Percentiles rank a stretch among this genome's conserved stretches.
Evolutionary conservation across 1,139 yeast species (phyloP).

Genomic region (Diutina rugosa): DNA sequence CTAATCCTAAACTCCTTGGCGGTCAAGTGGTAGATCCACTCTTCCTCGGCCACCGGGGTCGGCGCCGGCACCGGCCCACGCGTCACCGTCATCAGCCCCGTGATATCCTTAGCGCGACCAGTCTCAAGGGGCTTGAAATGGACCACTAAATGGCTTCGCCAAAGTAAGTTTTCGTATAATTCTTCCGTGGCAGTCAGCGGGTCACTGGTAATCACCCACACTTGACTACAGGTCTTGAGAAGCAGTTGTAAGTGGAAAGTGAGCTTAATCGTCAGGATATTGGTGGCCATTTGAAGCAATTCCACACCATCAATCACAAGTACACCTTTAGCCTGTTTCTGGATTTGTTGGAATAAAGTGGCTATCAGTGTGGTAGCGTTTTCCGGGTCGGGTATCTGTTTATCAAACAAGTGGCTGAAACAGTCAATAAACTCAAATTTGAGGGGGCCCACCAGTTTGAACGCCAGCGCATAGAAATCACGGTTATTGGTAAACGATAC

Average conservation of each 20-base stretch:
- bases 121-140: constrained; percentile 56
- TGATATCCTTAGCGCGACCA: constrained; percentile 73
- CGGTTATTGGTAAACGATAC: constrained; percentile 31
- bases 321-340: constrained; percentile 7
- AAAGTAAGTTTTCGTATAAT: constrained; percentile 34
- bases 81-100: constrained; percentile 54
- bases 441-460: constrained; percentile 34
- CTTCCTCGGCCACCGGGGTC: constrained; percentile 38
- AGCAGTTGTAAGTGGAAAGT: constrained; percentile 22
- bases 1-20: constrained; percentile 38
- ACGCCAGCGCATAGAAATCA: constrained; percentile 21
- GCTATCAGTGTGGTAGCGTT: constrained; percentile 7
- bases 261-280: constrained; percentile 18
- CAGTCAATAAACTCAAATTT: constrained; percentile 33
- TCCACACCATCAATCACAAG: constrained; percentile 39
- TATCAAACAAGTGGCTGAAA: constrained; percentile 26
- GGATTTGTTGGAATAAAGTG: constrained; percentile 13
- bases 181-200: constrained; percentile 28
- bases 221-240: constrained; percentile 20
- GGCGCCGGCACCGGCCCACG: constrained; percentile 32
- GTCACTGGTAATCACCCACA: constrained; percentile 19
- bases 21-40: constrained; percentile 48
- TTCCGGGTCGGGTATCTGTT: constrained; percentile 13
- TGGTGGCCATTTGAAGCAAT: constrained; percentile 30
- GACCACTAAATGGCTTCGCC: constrained; percentile 37